These are phyloP conservation scores for Trametes cinnabarina DNA, from an alignment of 768 basidiomycete species.

Conservation along the genomic window DNA sequence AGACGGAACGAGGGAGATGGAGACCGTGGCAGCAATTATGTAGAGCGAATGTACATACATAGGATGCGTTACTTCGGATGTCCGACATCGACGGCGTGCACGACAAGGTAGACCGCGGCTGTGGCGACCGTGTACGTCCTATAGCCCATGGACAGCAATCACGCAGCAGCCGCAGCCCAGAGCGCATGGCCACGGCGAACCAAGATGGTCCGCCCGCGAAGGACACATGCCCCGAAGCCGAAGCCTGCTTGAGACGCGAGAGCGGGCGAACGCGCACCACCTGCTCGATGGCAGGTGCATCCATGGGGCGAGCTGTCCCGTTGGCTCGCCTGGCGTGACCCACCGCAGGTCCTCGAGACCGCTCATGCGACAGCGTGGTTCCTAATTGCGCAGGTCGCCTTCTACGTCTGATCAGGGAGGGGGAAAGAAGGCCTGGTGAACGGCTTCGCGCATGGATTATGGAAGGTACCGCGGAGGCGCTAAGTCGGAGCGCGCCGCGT, in stretches of 20 bases:
- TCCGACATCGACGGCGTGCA: no score
- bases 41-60: no score
- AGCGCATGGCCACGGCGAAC: not conserved
- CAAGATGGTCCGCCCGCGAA: not conserved
- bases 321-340: not conserved
- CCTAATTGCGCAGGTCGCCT: not conserved
- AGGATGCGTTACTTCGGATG: no score
- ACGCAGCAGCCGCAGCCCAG: no score
- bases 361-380: not conserved
- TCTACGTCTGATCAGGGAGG: not conserved
- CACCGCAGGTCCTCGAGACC: not conserved
- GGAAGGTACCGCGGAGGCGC: constrained; percentile 15
- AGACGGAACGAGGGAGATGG: no score
- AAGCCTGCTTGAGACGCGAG: not conserved
- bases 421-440: not conserved
- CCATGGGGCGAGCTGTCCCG: not conserved
- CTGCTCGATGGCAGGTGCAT: no score
- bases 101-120: no score
- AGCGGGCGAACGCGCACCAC: no score
- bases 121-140: no score
- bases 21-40: no score
- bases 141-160: no score
- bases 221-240: constrained; percentile 1
- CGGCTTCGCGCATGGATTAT: constrained; percentile 1
- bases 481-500: not conserved